Conservation (phyloP, 2,329 filamentous ascomycete genomes). For the Dissoconium aciculare region DNA sequence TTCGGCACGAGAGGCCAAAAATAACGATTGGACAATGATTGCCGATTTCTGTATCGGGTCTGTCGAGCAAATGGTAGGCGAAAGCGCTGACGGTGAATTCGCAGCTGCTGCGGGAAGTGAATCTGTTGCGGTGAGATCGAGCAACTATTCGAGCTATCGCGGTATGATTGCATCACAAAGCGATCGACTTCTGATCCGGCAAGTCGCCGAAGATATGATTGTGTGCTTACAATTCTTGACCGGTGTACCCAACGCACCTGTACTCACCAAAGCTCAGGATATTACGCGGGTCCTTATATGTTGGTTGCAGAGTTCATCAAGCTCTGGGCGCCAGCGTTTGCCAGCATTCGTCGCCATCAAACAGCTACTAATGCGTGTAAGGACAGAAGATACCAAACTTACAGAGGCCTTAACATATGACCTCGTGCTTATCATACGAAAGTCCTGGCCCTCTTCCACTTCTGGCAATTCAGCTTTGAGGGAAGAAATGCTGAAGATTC, state of each 20-base stretch:
- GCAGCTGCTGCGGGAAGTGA: conserved; percentile 3
- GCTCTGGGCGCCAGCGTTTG: too few species aligned
- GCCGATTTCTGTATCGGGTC: conserved; percentile 55
- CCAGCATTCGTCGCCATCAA: conserved; percentile 72
- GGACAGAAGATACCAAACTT: conserved; percentile 53
- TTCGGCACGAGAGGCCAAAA: conserved; percentile 11
- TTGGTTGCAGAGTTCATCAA: conserved; percentile 48
- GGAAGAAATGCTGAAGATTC: conserved; percentile 58
- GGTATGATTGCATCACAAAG: conserved; percentile 19
- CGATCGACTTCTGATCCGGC: conserved; percentile 8
- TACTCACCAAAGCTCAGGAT: conserved; percentile 9
- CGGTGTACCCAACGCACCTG: conserved; percentile 18
- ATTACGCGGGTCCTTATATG: conserved; percentile 19
- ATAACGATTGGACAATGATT: conserved; percentile 51
- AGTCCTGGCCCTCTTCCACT: conserved; percentile 46
- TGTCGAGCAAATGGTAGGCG: conserved; percentile 28
- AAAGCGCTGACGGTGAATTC: conserved; percentile 12
- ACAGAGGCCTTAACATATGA: conserved; percentile 45
- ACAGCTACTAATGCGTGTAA: conserved; percentile 46
- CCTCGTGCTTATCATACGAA: conserved; percentile 55
- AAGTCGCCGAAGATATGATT: conserved; percentile 21
- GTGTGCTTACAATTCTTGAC: conserved; percentile 18
- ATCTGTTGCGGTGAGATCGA: conserved; percentile 1
- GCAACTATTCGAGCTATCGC: too few species aligned
- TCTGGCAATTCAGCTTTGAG: conserved; percentile 35